A percentile compares a stretch with the other conserved stretches of the same genome.
Evolutionary conservation across 1,284 basidiomycete species (phyloP).

Genomic region (Ustanciosporium gigantosporum): DNA sequence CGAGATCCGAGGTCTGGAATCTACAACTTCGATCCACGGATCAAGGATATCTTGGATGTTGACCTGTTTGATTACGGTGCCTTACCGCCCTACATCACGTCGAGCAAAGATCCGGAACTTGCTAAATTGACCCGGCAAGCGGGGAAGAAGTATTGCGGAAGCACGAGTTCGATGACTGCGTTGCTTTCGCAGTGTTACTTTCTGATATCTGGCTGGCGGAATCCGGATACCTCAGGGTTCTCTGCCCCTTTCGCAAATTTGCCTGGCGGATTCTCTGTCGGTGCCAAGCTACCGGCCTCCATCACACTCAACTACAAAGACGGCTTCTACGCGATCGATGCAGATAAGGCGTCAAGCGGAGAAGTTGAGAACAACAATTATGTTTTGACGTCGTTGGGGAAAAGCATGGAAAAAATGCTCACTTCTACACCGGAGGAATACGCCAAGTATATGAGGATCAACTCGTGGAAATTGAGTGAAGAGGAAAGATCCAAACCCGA

Average conservation of each 20-base stretch:
- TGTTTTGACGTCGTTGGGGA: constrained; percentile 68
- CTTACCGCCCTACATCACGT: constrained; percentile 75
- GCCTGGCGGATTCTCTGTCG: constrained; percentile 74
- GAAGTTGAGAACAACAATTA: constrained; percentile 56
- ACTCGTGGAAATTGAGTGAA: constrained; percentile 53
- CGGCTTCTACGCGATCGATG: constrained; percentile 76
- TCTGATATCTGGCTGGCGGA: constrained; percentile 59
- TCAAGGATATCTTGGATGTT: constrained; percentile 75
- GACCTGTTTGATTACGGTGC: constrained; percentile 89
- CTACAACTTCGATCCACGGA: constrained; percentile 79
- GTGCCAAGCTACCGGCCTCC: constrained; percentile 77
- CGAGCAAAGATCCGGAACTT: constrained; percentile 78
- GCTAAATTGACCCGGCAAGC: constrained; percentile 69
- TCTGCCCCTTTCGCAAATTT: constrained; percentile 67
- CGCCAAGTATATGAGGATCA: constrained; percentile 67
- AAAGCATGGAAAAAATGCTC: constrained; percentile 84
- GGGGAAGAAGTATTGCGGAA: constrained; percentile 74
- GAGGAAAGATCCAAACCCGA: constrained; percentile 62
- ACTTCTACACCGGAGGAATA: constrained; percentile 74
- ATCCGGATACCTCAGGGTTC: constrained; percentile 56
- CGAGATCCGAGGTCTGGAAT: constrained; percentile 82
- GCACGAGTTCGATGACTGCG: constrained; percentile 86
- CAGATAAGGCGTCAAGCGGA: constrained; percentile 64
- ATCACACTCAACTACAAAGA: constrained; percentile 68
- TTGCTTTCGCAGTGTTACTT: constrained; percentile 88